Base-by-base conservation (phyloP, 2,329 filamentous ascomycete genomes). In the Fusarium floridanum region DNA sequence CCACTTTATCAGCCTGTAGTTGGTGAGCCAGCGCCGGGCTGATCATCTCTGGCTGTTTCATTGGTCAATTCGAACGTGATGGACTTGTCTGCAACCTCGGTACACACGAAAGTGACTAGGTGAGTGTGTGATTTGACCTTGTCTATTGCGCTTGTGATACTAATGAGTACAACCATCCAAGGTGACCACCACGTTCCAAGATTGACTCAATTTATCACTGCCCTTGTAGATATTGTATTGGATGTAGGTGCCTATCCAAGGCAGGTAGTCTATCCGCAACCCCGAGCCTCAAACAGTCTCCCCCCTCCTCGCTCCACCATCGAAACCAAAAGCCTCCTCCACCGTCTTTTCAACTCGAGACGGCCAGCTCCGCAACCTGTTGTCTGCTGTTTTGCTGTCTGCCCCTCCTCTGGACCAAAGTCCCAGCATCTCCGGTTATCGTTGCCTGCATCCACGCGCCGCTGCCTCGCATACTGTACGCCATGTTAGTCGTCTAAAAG, bases 261-360 rank as follows among this genome's bases (percentile, higher is more conserved):
- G 20, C 56, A 37, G 20, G 14, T 61, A 32, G 32, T 62, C 56
- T 60, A 55, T 56, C 57, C 64, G 64, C 61, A n/a, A 50, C 64
- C 34, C 62, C 50, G 60, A 61, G 20, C 32, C 34, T 65, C 66
- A 16, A 60, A 45, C 41, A 43, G 20, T 16, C 27, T 24, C 24
- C 24, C 24, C 24, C 24, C 24, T 4, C 24, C 5, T 4, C 24
- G 67, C 60, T 71, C 66, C 67, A 73, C 67, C 50, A 37, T 68
- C 37, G 32, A 65, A 73, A 60, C 64, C 20, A 20, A 61, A 10
- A 60, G 4, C 71, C 60, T 73, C 70, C 71, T 74, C 71, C 71
- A 74, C 71, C 71, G 71, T 73, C 71, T 74, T 74, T 73, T 73
- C 27, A 68, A 74, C 45, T 34, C 63, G 63, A 71, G 63, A 71